Evolutionary conservation across 1,284 basidiomycete genomes (phyloP).

Genomic region (Sanghuangporus sanghuang): DNA sequence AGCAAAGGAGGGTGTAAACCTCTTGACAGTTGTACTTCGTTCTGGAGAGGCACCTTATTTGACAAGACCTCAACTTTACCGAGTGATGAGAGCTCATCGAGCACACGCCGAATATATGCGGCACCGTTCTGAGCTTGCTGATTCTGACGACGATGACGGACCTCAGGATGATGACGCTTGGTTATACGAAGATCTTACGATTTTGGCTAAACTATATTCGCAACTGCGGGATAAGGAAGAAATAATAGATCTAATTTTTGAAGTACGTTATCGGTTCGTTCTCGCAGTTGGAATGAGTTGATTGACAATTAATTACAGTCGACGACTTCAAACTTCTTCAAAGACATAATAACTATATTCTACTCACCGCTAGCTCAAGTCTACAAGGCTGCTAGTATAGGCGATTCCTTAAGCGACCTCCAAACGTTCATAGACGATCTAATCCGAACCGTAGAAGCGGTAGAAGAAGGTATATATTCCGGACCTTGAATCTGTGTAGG

Average conservation of each 20-base stretch:
- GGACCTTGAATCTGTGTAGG: constrained; percentile 2
- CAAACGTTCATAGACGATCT: constrained; percentile 96
- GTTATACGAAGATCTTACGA: constrained; percentile 86
- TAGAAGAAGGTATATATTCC: constrained; percentile 77
- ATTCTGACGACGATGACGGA: constrained; percentile 91
- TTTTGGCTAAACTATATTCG: constrained; percentile 75
- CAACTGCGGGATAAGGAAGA: constrained; percentile 88
- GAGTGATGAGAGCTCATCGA: constrained; percentile 69
- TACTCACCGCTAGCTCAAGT: constrained; percentile 98
- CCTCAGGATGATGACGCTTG: constrained; percentile 91
- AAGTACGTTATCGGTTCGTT: constrained; percentile 47
- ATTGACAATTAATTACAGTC: constrained; percentile 47
- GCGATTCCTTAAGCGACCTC: constrained; percentile 87
- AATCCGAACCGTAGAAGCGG: constrained; percentile 89
- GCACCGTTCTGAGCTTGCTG: constrained; percentile 56
- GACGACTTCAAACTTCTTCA: constrained; percentile 89
- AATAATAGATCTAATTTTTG: constrained; percentile 90
- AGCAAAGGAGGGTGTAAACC: constrained; percentile 71
- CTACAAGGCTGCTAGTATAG: constrained; percentile 96
- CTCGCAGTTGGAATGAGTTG: not conserved
- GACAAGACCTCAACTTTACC: constrained; percentile 70
- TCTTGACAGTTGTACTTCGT: constrained; percentile 81
- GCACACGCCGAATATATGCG: constrained; percentile 74
- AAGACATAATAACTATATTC: constrained; percentile 99
- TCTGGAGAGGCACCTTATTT: constrained; percentile 75